Evolutionary conservation across 331 rosid genomes (phyloP), one percentile per base, ranked within the genome.

Genomic region (Acacia concinna): DNA sequence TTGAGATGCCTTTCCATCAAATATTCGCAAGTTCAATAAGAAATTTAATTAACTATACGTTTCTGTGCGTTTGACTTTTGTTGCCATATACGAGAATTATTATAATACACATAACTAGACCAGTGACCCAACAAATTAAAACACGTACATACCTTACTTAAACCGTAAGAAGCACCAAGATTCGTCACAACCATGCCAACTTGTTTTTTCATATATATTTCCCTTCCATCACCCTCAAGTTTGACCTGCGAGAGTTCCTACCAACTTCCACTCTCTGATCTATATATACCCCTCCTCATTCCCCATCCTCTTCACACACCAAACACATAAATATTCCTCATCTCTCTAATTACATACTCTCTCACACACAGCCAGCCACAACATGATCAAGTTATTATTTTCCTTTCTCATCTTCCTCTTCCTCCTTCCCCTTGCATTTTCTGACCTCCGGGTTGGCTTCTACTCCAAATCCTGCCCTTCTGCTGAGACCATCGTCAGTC

Each of bases 391-490:
- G 25, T 51, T 8, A 20, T 51, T 63, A 34, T 32, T 34, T 6
- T 37, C 60, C 60, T 2, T 68, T 21, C 73, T 81, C 66, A 35
- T 76, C 30, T 65, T 69, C 35, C 75, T 79, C 70, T 28, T 46
- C 46, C 18, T 75, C 6, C 57, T 82, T 75, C 87, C 83, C 8
- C 57, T 64, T 8, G 79, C 81, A 32, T 20, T 79, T 27, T 88
- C 79, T n/a, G 71, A 77, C 2, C 65, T 90, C 21, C 62, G 57
- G 1, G 46, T 77, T 75, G 92, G 82, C 0, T 88, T 81, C 84
- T 88, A 90, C 67, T 49, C 31, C 17, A 10, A 63, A 13, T 67
- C 31, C 14, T 90, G 91, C 72, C 88, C 87, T 3, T 13, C 9
- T 4, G 92, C 85, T 12, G 88, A 86, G 76, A 1, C 64, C 20